phyloP scores from a whole-genome alignment of 495 filamentous ascomycete species.

The Tuber melanosporum region DNA sequence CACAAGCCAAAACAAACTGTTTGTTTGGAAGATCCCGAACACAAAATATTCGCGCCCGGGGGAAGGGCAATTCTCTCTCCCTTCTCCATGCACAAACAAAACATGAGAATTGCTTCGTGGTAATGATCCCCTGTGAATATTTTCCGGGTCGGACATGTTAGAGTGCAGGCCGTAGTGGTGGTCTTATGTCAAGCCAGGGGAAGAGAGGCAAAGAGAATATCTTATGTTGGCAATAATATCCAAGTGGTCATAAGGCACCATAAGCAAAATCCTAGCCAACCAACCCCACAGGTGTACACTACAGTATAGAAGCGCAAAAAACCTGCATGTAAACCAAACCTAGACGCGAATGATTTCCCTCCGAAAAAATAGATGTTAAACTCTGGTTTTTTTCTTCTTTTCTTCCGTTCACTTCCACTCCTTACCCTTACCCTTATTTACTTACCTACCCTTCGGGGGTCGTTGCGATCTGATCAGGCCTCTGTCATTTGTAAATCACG shows the following conservation, averaged over 20 bases:
- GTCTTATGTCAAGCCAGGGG: background rate
- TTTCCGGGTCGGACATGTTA: background rate
- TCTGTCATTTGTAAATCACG: conserved; percentile 4
- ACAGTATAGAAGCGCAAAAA: background rate
- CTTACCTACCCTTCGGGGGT: background rate
- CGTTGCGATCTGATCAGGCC: conserved; percentile 1
- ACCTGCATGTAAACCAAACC: background rate
- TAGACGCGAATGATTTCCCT: background rate
- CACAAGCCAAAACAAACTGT: background rate
- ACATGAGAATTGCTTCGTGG: background rate
- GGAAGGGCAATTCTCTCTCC: background rate
- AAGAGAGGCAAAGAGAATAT: background rate
- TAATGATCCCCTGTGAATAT: background rate
- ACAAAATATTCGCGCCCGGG: background rate
- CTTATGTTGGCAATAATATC: background rate
- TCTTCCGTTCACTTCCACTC: background rate
- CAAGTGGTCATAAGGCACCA: background rate
- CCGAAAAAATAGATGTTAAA: background rate
- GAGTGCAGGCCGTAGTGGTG: background rate
- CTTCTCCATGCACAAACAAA: background rate
- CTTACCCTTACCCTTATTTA: background rate
- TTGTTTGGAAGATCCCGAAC: background rate
- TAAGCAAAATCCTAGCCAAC: background rate
- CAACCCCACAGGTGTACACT: background rate
- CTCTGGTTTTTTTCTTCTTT: background rate